These are phyloP conservation scores for Xerocomus spinulosus DNA, from an alignment of 768 basidiomycete species.

Conservation along the genomic window DNA sequence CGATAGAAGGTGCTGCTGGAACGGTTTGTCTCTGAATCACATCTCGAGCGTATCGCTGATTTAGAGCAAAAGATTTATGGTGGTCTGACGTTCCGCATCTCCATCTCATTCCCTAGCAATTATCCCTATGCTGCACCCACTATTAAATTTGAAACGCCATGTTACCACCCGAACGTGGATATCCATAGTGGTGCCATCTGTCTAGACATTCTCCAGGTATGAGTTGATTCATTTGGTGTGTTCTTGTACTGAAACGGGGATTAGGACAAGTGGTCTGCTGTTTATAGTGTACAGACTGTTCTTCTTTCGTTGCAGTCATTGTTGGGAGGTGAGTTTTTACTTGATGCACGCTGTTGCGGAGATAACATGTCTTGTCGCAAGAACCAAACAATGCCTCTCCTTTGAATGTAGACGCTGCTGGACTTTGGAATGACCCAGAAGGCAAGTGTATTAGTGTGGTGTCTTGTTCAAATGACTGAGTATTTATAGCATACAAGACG, in stretches of 20 bases:
- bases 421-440: conserved; percentile 69
- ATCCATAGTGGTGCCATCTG: conserved; percentile 73
- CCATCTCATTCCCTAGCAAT: conserved; percentile 79
- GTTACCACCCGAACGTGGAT: conserved; percentile 91
- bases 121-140: conserved; percentile 84
- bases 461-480: neutral
- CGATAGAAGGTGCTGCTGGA: conserved; percentile 75
- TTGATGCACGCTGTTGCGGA: neutral
- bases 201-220: conserved; percentile 81
- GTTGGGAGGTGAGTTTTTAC: conserved; percentile 74
- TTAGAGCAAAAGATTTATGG: conserved; percentile 60
- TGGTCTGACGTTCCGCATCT: conserved; percentile 76
- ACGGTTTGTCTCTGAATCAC: conserved; percentile 38
- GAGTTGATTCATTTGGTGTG: conserved; percentile 4
- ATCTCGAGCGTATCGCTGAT: conserved; percentile 1
- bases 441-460: conserved; percentile 36
- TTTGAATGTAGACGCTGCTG: conserved; percentile 81
- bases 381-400: conserved; percentile 95
- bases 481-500: conserved; percentile 55
- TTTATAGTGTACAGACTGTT: conserved; percentile 88
- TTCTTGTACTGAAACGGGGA: conserved; percentile 5
- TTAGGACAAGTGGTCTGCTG: conserved; percentile 91
- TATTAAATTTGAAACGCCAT: conserved; percentile 85
- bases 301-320: conserved; percentile 84
- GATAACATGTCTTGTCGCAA: conserved; percentile 24